Percentiles rank a stretch among this genome's conserved stretches.
Evolutionary conservation across 2,329 filamentous ascomycete genomes (phyloP).

Genomic region (Cladobotryum protrusum): DNA sequence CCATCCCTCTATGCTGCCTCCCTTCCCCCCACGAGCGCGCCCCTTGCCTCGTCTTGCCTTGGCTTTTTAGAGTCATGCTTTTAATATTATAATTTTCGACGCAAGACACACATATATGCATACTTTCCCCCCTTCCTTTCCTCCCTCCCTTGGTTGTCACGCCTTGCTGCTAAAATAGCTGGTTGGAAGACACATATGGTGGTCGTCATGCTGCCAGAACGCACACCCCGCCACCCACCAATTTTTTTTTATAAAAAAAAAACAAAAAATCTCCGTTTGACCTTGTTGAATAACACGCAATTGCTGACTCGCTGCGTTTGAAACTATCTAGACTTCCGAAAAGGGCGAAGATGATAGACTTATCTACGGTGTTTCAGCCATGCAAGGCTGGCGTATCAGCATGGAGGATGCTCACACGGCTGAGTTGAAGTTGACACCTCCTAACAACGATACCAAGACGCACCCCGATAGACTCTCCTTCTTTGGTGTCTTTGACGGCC

Average conservation of each 20-base stretch:
- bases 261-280: not conserved
- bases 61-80: too few species aligned
- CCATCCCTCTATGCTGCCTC: not conserved
- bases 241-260: too few species aligned
- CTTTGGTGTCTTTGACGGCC: conserved; percentile 97
- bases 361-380: conserved; percentile 90
- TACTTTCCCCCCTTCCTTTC: too few species aligned
- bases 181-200: not conserved
- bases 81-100: too few species aligned
- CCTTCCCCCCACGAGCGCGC: not conserved
- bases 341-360: conserved; percentile 89
- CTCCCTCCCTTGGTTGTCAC: too few species aligned
- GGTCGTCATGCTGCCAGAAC: not conserved
- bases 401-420: conserved; percentile 97
- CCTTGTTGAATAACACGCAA: not conserved
- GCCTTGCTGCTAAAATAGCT: too few species aligned
- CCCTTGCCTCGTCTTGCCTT: not conserved
- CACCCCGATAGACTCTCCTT: conserved; percentile 76
- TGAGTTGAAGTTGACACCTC: conserved; percentile 75
- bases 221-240: too few species aligned
- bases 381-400: conserved; percentile 99
- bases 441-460: conserved; percentile 50
- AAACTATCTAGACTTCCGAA: conserved; percentile 63
- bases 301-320: conserved; percentile 20
- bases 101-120: too few species aligned